Base-by-base conservation (phyloP, 2,329 filamentous ascomycete species). In the Aspergillus sp. region DNA sequence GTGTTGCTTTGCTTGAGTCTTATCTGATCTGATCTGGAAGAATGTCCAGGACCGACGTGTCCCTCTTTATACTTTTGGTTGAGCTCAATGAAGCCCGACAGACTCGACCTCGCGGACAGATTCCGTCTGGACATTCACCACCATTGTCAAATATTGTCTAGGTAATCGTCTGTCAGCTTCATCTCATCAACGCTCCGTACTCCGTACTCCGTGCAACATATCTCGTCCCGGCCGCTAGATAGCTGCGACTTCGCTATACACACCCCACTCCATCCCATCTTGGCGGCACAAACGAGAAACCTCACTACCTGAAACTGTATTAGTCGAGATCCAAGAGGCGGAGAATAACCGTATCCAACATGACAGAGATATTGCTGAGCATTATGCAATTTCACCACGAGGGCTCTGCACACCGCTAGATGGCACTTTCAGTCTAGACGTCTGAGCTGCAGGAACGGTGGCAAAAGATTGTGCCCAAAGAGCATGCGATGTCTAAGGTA, bases 91-190 rank as follows among this genome's bases (percentile, higher is more conserved):
- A 42, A 42, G 32, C 14, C 36, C 16, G 36, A 42, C 16, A 42
- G 5, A 42, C 14, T 42, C 2, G 16, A 42, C 36, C 6, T n/a
- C 16, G 36, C 36, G 36, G 36, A 42, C 36, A 42, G 36, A 42
- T n/a, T 42, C 36, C 36, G 36, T 4, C 5, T 16, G 36, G 6
- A n/a, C 0, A n/a, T 7, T 12, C 52, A 22, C 10, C 18, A 10
- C 6, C 24, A 47, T 54, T 54, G 16, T 47, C 24, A 29, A 54
- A n/a, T 47, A 3, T 54, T 47, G 52, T 29, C 45, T 54, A 29
- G 26, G 26, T 29, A 54, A 54, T 47, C 10, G 11, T 54, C 32
- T 20, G 52, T 54, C 52, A 54, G 52, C 52, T 42, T 42, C 36
- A 42, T 42, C 36, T 42, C 36, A 42, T 42, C 36, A 42, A 42